These are phyloP conservation scores for Vigna radiata DNA, from an alignment of 306 rosid genomes.

Conservation along the genomic window DNA sequence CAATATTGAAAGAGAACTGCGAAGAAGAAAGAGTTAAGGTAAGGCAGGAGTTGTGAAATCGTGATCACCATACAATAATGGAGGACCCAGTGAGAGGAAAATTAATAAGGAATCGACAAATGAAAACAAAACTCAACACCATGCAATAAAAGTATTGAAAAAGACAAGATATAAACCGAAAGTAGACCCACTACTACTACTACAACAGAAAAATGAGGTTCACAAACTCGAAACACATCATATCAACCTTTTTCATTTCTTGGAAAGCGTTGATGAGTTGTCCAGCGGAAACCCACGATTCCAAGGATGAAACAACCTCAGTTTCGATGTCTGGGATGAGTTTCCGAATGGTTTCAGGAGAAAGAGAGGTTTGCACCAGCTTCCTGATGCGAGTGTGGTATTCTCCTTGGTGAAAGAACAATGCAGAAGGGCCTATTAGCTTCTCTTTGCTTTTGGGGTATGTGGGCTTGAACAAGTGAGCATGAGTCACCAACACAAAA, in stretches of 20 bases:
- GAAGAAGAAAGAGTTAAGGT: constrained; percentile 7
- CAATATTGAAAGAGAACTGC: constrained; percentile 85
- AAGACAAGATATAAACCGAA: constrained; percentile 39
- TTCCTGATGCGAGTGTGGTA: constrained; percentile 71
- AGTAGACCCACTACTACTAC: constrained; percentile 14
- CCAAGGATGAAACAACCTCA: constrained; percentile 60
- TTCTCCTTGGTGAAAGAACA: constrained; percentile 87
- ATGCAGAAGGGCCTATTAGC: constrained; percentile 86
- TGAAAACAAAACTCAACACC: constrained; percentile 47
- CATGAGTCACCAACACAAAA: constrained; percentile 81
- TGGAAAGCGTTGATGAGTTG: constrained; percentile 59
- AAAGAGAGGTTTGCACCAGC: constrained; percentile 70
- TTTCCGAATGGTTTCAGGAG: constrained; percentile 59
- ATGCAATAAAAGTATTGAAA: constrained; percentile 24
- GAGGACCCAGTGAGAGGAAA: constrained; percentile 45
- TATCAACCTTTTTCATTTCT: constrained; percentile 81
- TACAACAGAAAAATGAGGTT: neutral
- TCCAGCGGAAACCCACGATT: constrained; percentile 66
- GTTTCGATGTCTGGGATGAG: constrained; percentile 59
- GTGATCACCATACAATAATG: constrained; percentile 20
- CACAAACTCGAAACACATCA: constrained; percentile 30
- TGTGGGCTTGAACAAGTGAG: constrained; percentile 84
- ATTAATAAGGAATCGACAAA: constrained; percentile 38
- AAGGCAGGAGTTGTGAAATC: constrained; percentile 5
- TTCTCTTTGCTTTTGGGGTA: constrained; percentile 92